A percentile compares a stretch with the other conserved stretches of the same genome.
These are phyloP conservation scores for Geranium rotundifolium DNA, from an alignment of 345 rosid species.

Conservation along the genomic window DNA sequence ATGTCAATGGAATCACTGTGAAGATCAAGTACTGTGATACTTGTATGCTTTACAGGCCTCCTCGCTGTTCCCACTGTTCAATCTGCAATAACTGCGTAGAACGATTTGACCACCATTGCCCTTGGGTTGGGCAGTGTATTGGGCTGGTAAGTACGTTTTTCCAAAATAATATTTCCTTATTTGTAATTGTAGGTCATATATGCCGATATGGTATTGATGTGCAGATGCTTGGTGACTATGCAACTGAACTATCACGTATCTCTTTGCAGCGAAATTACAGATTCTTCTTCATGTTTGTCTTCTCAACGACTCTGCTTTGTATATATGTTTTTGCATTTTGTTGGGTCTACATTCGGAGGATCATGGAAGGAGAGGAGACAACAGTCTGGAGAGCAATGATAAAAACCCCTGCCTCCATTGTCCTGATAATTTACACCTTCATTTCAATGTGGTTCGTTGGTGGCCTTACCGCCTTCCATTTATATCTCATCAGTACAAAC, in stretches of 20 bases:
- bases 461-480: conserved; percentile 84
- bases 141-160: conserved; percentile 55
- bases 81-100: conserved; percentile 97
- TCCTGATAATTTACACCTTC: conserved; percentile 74
- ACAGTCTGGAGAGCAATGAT: conserved; percentile 60
- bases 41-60: conserved; percentile 96
- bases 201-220: neutral
- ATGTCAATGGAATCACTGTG: conserved; percentile 59
- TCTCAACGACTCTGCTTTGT: conserved; percentile 76
- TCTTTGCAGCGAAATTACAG: conserved; percentile 87
- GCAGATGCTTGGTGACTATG: too few relatives aligned
- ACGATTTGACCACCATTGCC: conserved; percentile 97
- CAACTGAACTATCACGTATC: neutral
- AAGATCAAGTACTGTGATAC: conserved; percentile 94
- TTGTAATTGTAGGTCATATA: neutral
- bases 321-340: conserved; percentile 81
- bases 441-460: conserved; percentile 97
- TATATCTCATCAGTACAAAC: conserved; percentile 88
- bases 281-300: conserved; percentile 94
- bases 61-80: conserved; percentile 98
- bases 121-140: conserved; percentile 99
- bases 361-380: conserved; percentile 47
- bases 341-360: conserved; percentile 88
- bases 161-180: neutral
- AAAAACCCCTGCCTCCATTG: conserved; percentile 76